Percentiles rank a stretch among this genome's conserved stretches.
These are phyloP conservation scores for Jatropha multifida DNA, from an alignment of 441 rosid genomes.

Conservation along the genomic window DNA sequence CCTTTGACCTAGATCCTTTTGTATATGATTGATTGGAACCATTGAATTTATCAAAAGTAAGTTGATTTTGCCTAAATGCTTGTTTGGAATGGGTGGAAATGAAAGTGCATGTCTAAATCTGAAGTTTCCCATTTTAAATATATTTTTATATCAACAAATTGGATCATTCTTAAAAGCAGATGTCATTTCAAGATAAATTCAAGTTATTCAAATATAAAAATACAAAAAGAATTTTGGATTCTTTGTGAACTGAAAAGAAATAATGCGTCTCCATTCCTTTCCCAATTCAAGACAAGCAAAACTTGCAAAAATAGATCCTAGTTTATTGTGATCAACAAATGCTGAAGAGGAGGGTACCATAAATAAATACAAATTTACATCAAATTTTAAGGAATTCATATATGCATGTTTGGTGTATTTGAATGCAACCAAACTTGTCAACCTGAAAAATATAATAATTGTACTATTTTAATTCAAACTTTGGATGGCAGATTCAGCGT, in stretches of 20 bases:
- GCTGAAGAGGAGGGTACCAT: neutral
- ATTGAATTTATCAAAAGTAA: neutral
- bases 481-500: conserved; percentile 69
- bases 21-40: neutral
- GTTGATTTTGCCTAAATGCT: neutral
- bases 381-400: neutral
- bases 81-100: no score
- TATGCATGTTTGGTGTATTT: neutral
- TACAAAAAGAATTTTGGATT: no score
- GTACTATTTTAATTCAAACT: conserved; percentile 25
- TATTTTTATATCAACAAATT: no score
- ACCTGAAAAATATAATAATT: conserved; percentile 15
- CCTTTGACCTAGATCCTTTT: neutral
- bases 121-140: no score
- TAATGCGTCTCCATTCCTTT: no score
- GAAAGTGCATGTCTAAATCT: no score
- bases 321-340: neutral
- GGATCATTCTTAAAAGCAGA: no score
- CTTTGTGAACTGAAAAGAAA: no score
- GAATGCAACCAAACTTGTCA: neutral
- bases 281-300: no score
- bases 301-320: neutral
- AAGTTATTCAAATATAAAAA: no score
- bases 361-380: neutral
- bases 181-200: no score